Evolutionary conservation across 2,329 filamentous ascomycete genomes (phyloP), one percentile per base, ranked within the genome.

Genomic region (Claviceps digitariae): DNA sequence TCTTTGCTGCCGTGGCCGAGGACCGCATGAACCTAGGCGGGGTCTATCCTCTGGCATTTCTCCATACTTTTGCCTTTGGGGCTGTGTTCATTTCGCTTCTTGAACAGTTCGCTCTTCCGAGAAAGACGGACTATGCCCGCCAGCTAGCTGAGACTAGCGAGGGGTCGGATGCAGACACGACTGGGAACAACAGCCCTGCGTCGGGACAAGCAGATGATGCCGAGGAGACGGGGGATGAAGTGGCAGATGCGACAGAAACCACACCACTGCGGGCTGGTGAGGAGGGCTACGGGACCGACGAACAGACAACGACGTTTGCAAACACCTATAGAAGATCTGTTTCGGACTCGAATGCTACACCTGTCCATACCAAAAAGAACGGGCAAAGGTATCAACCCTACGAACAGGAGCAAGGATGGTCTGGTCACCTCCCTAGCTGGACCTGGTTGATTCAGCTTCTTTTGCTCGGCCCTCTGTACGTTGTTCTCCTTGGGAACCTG

Each of bases 381-480:
- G 54, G 59, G 47, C 57, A 63, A 54, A 54, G 56, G 57, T 36
- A 61, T 55, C 61, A 70, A 52, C 69, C 75, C 0, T 90, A 84
- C 63, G 78, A 79, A 13, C 72, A 80, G 52, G 93, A 97, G 64
- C 93, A 97, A 67, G 72, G 77, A 15, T 98, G 93, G 93, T 95
- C 89, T 51, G 78, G 78, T 4, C 77, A 77, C 40, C 71, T 97
- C 52, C 88, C 89, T 1, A 80, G 77, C 46, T 96, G 86, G 86
- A 83, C 86, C 20, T 98, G 93, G 93, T 68, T 93, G 44, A 60
- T 95, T 20, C 90, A 98, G 62, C 84, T 96, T 58, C 72, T 97
- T 3, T 64, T 96, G 17, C 72, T 94, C 10, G 86, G 81, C 0
- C 90, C 90, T 0, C 79, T 95, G 51, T 80, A 84, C 48, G 73